Percentiles rank a stretch among this genome's conserved stretches.
Conservation (phyloP, 2,329 filamentous ascomycete species). For the Colletotrichum sp. region DNA sequence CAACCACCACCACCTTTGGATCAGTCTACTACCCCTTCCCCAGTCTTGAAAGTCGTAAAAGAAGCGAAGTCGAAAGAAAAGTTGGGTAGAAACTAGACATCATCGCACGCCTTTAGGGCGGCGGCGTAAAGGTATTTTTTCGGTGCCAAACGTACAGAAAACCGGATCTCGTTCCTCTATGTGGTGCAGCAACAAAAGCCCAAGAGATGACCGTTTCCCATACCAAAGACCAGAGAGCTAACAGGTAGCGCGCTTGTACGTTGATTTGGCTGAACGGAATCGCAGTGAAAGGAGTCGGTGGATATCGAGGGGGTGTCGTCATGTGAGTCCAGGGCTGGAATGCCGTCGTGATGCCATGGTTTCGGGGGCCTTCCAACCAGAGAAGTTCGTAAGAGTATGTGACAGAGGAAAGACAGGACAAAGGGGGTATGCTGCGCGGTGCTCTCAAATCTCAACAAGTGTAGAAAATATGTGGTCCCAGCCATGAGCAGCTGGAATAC, state of each 20-base stretch:
- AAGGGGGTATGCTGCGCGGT: slow-evolving; percentile 40
- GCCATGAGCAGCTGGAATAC: neutral
- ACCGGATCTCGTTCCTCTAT: neutral
- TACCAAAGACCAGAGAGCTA: neutral
- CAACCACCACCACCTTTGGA: neutral
- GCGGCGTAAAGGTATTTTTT: slow-evolving; percentile 23
- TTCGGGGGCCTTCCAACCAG: slow-evolving; percentile 6
- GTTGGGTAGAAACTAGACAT: slow-evolving; percentile 8
- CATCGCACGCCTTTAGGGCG: neutral
- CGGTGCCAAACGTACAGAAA: slow-evolving; percentile 15
- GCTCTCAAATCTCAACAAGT: slow-evolving; percentile 30
- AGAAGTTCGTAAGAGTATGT: slow-evolving; percentile 24
- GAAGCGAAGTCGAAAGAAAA: slow-evolving; percentile 26
- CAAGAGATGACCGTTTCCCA: neutral
- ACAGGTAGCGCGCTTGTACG: neutral
- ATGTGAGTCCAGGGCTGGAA: neutral
- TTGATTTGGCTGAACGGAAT: neutral
- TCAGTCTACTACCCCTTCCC: neutral
- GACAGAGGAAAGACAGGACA: slow-evolving; percentile 20
- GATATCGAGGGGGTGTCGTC: slow-evolving; percentile 18
- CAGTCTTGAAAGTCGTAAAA: slow-evolving; percentile 3
- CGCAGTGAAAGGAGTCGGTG: neutral
- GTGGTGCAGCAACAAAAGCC: neutral
- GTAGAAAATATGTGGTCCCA: slow-evolving; percentile 3
- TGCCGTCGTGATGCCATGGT: slow-evolving; percentile 9